Evolutionary conservation across 495 filamentous ascomycete species (phyloP), one percentile per base, ranked within the genome.

Genomic region (Rusavskia elegans): DNA sequence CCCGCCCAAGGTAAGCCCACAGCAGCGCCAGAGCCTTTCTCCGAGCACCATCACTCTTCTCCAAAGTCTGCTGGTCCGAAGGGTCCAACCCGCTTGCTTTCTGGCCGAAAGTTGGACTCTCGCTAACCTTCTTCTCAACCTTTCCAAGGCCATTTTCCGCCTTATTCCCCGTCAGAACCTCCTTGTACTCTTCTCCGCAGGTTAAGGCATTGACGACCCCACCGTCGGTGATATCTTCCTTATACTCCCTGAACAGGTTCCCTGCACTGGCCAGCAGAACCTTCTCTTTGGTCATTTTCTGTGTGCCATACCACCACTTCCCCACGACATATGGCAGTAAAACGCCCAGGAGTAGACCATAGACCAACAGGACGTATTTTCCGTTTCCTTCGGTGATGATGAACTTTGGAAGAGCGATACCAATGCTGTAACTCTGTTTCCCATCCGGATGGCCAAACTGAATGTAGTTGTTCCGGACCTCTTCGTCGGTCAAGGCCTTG

Each of bases 221-320:
- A 50, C 85, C 83, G 55, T 87, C 83, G 45, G 83, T 75, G 55
- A 88, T 84, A 53, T 79, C 73, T 27, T 95, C 88, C 51, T 85
- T 78, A 69, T 92, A 97, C 62, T 92, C 87, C 52, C 80, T 80
- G 76, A 98, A 96, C 38, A 98, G 79, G 52, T 86, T 85, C 59
- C 92, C 92, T 52, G 92, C 89, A 64, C 84, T 96, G 57, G 88
- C 85, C 51, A 94, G 81, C 37, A 94, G 73, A 30, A 97, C 84
- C 56, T 83, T 83, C 68, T 98, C 92, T 66, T 87, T 92, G 19
- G 92, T 96, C 63, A 86, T 76, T 45, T 82, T 75, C 63, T 95
- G 87, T 7, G 87, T 94, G 50, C 92, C 92, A 64, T 97, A 98
- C 92, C 92, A 98, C 92, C 92, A 98, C 35, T 82, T 84, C 25